Evolutionary conservation across 768 basidiomycete species (phyloP).

Genomic region (Xerocomellus chrysenteron): DNA sequence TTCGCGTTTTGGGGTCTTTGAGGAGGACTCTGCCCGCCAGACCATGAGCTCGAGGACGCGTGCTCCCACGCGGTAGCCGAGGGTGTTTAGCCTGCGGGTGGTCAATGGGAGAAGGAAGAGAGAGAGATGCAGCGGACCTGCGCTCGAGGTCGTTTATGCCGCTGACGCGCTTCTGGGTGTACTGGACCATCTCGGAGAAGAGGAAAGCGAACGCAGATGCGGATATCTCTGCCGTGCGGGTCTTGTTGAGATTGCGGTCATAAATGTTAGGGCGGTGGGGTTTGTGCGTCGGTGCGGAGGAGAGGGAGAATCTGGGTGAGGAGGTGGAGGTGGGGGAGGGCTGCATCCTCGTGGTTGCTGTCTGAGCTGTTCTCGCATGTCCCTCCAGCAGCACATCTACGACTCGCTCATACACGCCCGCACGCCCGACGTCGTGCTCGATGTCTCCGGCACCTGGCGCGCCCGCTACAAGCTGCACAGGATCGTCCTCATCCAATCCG

Average conservation of each 20-base stretch:
- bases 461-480: conserved; percentile 80
- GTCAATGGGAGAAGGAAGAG: neutral
- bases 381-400: conserved; percentile 75
- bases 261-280: conserved; percentile 72
- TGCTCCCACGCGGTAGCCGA: conserved; percentile 90
- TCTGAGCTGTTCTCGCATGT: conserved; percentile 33
- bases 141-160: conserved; percentile 96
- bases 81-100: conserved; percentile 70
- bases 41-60: conserved; percentile 85
- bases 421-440: conserved; percentile 77
- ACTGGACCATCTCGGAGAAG: conserved; percentile 91
- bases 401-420: conserved; percentile 64
- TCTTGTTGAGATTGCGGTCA: conserved; percentile 87
- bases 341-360: conserved; percentile 35
- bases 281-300: conserved; percentile 49
- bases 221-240: conserved; percentile 80
- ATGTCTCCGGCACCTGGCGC: conserved; percentile 64
- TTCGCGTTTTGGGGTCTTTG: conserved; percentile 91
- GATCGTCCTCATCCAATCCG: conserved; percentile 86
- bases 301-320: conserved; percentile 71
- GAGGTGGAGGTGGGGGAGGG: conserved; percentile 49
- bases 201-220: conserved; percentile 84
- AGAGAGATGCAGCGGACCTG: conserved; percentile 50
- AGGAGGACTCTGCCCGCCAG: conserved; percentile 73
- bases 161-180: conserved; percentile 92